A percentile compares a stretch with the other conserved stretches of the same genome.
Conservation (phyloP, 352 stramenopile genomes). For the Pythium angustatum region DNA sequence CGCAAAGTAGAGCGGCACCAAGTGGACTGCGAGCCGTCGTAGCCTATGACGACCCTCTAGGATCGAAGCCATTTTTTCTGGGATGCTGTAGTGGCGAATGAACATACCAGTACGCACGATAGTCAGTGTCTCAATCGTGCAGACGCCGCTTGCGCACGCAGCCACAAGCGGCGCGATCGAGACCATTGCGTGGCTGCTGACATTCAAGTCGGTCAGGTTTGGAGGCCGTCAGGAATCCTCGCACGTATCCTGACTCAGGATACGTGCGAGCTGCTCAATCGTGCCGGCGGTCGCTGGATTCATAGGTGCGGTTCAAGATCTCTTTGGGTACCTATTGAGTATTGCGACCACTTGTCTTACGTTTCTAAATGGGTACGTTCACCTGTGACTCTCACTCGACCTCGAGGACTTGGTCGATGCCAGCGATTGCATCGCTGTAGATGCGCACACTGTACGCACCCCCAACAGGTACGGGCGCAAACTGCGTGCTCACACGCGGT, state of each 20-base stretch:
- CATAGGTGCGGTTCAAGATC: too few relatives aligned
- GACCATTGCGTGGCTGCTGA: background rate
- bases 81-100: background rate
- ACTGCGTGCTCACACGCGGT: constrained; percentile 32
- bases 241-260: background rate
- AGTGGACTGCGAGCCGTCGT: background rate
- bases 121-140: constrained; percentile 6
- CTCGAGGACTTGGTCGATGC: constrained; percentile 26
- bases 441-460: constrained; percentile 31
- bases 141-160: background rate
- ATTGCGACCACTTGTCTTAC: background rate
- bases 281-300: background rate
- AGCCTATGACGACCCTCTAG: background rate
- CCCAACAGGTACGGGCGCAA: constrained; percentile 31
- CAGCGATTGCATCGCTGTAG: constrained; percentile 52
- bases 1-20: background rate
- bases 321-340: background rate
- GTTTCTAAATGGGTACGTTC: constrained; percentile 9
- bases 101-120: background rate
- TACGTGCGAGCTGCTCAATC: background rate
- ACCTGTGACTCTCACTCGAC: background rate
- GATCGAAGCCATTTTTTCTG: background rate
- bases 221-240: too few relatives aligned
- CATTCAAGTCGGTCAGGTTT: constrained; percentile 9
- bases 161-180: background rate